Conservation (phyloP, 2,329 filamentous ascomycete genomes). For the Monosporascus sp. region DNA sequence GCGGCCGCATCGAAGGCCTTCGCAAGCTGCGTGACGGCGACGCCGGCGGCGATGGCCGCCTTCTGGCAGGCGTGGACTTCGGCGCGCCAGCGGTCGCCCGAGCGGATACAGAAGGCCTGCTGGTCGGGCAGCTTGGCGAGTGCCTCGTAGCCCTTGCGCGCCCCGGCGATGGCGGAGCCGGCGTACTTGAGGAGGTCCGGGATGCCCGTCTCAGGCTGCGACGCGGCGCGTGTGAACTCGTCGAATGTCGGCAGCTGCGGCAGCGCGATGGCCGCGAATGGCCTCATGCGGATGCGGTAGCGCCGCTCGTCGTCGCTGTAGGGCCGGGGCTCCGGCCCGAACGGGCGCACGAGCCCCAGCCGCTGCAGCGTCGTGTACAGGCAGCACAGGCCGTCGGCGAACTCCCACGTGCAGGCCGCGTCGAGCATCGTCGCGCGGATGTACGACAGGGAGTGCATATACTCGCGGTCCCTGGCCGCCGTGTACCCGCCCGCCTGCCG, state of each 20-base stretch:
- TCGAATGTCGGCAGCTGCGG: constrained; percentile 62
- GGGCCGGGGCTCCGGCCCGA: constrained; percentile 43
- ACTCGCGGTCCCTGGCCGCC: constrained; percentile 34
- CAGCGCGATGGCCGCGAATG: constrained; percentile 64
- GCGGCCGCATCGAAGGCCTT: constrained; percentile 43
- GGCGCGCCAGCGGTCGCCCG: constrained; percentile 56
- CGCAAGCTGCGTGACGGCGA: constrained; percentile 56
- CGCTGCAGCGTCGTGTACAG: constrained; percentile 64
- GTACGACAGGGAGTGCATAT: constrained; percentile 45
- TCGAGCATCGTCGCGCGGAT: constrained; percentile 59
- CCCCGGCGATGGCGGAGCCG: constrained; percentile 38
- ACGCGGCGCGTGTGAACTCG: constrained; percentile 46
- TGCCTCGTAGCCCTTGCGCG: constrained; percentile 52
- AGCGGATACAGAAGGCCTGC: constrained; percentile 50
- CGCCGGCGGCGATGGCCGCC: constrained; percentile 64
- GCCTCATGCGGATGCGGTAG: constrained; percentile 82
- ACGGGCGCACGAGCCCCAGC: constrained; percentile 42
- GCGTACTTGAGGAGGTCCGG: constrained; percentile 39
- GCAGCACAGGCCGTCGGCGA: constrained; percentile 49
- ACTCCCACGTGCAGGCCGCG: constrained; percentile 55
- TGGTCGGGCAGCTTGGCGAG: constrained; percentile 45
- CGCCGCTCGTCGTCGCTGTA: constrained; percentile 65
- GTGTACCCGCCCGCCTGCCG: constrained; percentile 18
- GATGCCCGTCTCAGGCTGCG: constrained; percentile 33
- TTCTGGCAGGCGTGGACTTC: constrained; percentile 57